Evolutionary conservation across 192 early-diverging fungal genomes (phyloP), one percentile per base, ranked within the genome.

Genomic region (Spizellomyces sp.): DNA sequence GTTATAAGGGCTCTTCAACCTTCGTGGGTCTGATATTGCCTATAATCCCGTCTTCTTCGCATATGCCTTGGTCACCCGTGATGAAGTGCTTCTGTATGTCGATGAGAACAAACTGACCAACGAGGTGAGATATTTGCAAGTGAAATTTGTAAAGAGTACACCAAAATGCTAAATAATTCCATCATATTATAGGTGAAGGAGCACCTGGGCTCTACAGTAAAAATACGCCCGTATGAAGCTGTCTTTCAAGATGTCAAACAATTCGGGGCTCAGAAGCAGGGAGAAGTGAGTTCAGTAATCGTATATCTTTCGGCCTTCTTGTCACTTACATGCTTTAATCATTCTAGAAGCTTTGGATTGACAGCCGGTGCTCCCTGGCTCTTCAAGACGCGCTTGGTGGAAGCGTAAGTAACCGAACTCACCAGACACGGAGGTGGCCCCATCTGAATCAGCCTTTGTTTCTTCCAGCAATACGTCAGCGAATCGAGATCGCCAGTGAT

Each of bases 1-100:
- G 0, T 2, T 62, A n/a, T 58, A 54, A 82, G 79, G 97, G 97
- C 83, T 99, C 44, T 94, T 95, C 79, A 99, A 99, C 75, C 80
- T 99, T 60, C 91, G 97, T 66, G 97, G 97, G n/a, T 89, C 89
- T 36, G 97, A 99, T 72, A 92, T 99, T 72, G 81, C 85, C 61
- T 99, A 89, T 85, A 99, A 99, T 72, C 97, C 97, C 0, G 96
- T 99, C 14, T 98, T 99, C 80, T 94, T 94, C 76, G 83, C 95
- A 2, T 99, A 96, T 74, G 90, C 94, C 4, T 72, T 97, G 8
- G 80, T 99, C 55, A 95, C 95, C 10, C 62, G 76, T 47, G 74
- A 85, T 67, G 76, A 80, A 27, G 89, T 86, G 43, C 82, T 81
- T 54, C 84, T 99, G 9, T 98, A 92, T 74, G 83, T 96, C 5